Conservation (phyloP, 2,329 filamentous ascomycete species). For the Verticillium dahliae region DNA sequence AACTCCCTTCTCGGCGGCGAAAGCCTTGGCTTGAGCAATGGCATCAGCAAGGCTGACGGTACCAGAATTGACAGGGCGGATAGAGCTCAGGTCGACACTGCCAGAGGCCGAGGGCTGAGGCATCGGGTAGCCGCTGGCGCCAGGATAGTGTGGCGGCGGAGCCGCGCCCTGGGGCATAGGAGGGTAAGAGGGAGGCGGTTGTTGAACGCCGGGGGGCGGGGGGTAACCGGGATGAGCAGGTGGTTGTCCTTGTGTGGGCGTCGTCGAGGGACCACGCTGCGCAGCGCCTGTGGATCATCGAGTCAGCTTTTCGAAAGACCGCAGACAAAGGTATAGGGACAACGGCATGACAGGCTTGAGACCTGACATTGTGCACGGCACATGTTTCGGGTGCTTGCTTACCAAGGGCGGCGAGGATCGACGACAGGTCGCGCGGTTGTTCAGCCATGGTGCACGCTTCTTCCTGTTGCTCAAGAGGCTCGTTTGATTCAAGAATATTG, state of each 20-base stretch:
- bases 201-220: conserved; percentile 27
- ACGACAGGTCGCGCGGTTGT: conserved; percentile 33
- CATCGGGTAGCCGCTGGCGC: conserved; percentile 35
- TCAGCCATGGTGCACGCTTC: conserved; percentile 26
- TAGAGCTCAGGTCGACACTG: conserved; percentile 71
- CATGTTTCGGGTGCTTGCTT: conserved; percentile 16
- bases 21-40: conserved; percentile 76
- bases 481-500: background rate
- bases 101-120: conserved; percentile 68
- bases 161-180: conserved; percentile 25
- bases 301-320: conserved; percentile 11
- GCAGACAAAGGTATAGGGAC: conserved; percentile 4
- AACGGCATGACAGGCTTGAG: conserved; percentile 5
- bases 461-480: background rate
- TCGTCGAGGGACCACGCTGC: conserved; percentile 34
- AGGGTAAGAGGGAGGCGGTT: conserved; percentile 24
- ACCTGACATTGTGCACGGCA: background rate
- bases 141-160: conserved; percentile 29
- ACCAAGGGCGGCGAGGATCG: conserved; percentile 43
- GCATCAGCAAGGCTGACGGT: conserved; percentile 80
- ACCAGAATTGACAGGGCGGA: conserved; percentile 73
- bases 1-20: conserved; percentile 73
- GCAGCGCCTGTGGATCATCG: conserved; percentile 25
- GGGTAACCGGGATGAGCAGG: conserved; percentile 29
- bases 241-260: conserved; percentile 35